phyloP scores from a whole-genome alignment of 371 early-diverging fungal species.

The Rhizopus arrhizus region DNA sequence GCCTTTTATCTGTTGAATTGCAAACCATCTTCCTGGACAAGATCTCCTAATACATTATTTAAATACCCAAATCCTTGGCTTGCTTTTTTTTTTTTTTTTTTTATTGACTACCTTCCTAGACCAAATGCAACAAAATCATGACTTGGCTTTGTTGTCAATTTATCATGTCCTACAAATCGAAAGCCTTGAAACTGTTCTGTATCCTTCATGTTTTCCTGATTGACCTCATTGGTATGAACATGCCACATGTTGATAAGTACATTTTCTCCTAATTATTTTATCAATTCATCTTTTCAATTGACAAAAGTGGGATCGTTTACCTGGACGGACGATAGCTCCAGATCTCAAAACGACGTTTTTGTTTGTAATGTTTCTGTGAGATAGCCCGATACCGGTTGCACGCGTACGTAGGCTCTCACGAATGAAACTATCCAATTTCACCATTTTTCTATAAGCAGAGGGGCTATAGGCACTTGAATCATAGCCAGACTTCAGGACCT shows the following conservation, averaged over 20 bases:
- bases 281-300: constrained; percentile 6
- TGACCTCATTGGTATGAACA: constrained; percentile 13
- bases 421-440: constrained; percentile 53
- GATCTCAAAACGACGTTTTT: constrained; percentile 36
- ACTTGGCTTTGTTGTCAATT: constrained; percentile 40
- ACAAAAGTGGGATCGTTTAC: constrained; percentile 12
- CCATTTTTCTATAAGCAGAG: constrained; percentile 36
- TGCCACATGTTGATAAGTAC: constrained; percentile 35
- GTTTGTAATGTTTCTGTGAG: constrained; percentile 36
- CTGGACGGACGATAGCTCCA: constrained; percentile 47
- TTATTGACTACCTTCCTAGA: constrained; percentile 48
- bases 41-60: constrained; percentile 27
- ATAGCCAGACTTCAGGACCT: constrained; percentile 26
- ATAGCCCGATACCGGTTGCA: constrained; percentile 17
- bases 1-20: constrained; percentile 28
- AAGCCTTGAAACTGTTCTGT: constrained; percentile 43
- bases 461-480: constrained; percentile 23
- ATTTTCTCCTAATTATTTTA: constrained; percentile 14
- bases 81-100: background rate
- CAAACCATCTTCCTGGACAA: constrained; percentile 47
- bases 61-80: no score
- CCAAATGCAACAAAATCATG: constrained; percentile 52
- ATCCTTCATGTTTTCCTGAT: constrained; percentile 30
- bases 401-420: constrained; percentile 47
- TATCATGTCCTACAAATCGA: constrained; percentile 46